Conservation (phyloP, 2,329 filamentous ascomycete genomes). For the Alternaria ethzedia region DNA sequence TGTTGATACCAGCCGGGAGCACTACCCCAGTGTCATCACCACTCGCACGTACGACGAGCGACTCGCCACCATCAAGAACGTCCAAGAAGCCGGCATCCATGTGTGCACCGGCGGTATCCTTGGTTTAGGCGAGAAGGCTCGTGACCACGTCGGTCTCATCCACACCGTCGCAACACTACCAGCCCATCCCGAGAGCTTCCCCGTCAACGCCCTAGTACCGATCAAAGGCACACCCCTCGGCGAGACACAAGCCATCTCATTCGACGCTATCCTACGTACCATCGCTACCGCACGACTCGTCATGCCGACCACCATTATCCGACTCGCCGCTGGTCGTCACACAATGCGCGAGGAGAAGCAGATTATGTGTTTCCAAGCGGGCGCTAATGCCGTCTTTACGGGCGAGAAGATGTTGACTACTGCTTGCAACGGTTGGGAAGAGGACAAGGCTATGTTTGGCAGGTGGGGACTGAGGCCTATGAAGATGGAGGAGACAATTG, state of each 20-base stretch:
- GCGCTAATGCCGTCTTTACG: conserved; percentile 93
- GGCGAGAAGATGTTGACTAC: conserved; percentile 97
- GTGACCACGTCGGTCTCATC: conserved; percentile 82
- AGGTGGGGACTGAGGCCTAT: conserved; percentile 84
- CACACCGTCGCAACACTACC: conserved; percentile 83
- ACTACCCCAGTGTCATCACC: conserved; percentile 85
- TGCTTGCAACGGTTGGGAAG: conserved; percentile 88
- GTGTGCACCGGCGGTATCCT: conserved; percentile 91
- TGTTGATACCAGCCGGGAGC: conserved; percentile 86
- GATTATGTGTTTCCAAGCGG: conserved; percentile 86
- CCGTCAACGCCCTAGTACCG: conserved; percentile 87
- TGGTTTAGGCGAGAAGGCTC: conserved; percentile 78
- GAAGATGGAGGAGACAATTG: conserved; percentile 52
- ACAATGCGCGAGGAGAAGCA: conserved; percentile 89
- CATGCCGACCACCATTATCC: conserved; percentile 85
- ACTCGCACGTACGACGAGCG: conserved; percentile 88
- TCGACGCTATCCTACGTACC: conserved; percentile 79
- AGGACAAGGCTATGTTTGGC: conserved; percentile 83
- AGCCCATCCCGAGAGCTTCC: conserved; percentile 85
- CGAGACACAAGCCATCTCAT: conserved; percentile 72
- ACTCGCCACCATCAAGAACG: conserved; percentile 77
- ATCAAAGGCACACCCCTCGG: conserved; percentile 89
- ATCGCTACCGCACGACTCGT: conserved; percentile 83
- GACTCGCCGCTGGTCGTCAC: conserved; percentile 83
- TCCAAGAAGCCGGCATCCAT: conserved; percentile 84